Conservation (phyloP, 805 yeast genomes). For the Myxozyma udenii region DNA sequence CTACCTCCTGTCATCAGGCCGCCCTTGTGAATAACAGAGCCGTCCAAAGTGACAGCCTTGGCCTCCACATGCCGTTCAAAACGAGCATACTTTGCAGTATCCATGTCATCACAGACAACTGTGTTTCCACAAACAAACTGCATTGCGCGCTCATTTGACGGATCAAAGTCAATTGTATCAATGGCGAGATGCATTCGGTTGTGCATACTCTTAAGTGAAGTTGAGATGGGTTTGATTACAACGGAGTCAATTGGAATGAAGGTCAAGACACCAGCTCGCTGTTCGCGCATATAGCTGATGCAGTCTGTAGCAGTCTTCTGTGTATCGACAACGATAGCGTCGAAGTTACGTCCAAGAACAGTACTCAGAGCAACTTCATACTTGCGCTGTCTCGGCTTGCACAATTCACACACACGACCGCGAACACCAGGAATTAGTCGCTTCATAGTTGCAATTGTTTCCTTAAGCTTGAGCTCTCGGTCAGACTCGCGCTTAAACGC, state of each 20-base stretch:
- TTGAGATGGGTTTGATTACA: constrained; percentile 52
- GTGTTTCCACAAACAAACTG: constrained; percentile 77
- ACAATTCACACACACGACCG: constrained; percentile 76
- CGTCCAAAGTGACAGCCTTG: constrained; percentile 76
- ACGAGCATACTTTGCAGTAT: constrained; percentile 65
- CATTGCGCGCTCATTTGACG: constrained; percentile 68
- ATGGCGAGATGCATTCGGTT: constrained; percentile 58
- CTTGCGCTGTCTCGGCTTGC: constrained; percentile 69
- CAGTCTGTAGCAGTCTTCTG: constrained; percentile 68
- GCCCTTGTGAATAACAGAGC: constrained; percentile 76
- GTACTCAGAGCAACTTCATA: constrained; percentile 74
- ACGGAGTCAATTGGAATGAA: constrained; percentile 87
- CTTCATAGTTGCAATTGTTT: constrained; percentile 65
- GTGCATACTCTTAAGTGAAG: constrained; percentile 46
- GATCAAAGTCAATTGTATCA: constrained; percentile 71
- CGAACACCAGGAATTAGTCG: constrained; percentile 80
- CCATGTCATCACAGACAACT: constrained; percentile 68
- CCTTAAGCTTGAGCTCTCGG: constrained; percentile 66
- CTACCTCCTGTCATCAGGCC: constrained; percentile 93
- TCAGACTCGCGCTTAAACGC: constrained; percentile 75
- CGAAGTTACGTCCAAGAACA: constrained; percentile 72
- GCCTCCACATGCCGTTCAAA: constrained; percentile 60
- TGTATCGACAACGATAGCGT: constrained; percentile 79
- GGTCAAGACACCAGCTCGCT: constrained; percentile 78
- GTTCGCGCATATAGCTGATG: constrained; percentile 75